phyloP scores from a whole-genome alignment of 2,329 filamentous ascomycete species.

The Colletotrichum truncatum region DNA sequence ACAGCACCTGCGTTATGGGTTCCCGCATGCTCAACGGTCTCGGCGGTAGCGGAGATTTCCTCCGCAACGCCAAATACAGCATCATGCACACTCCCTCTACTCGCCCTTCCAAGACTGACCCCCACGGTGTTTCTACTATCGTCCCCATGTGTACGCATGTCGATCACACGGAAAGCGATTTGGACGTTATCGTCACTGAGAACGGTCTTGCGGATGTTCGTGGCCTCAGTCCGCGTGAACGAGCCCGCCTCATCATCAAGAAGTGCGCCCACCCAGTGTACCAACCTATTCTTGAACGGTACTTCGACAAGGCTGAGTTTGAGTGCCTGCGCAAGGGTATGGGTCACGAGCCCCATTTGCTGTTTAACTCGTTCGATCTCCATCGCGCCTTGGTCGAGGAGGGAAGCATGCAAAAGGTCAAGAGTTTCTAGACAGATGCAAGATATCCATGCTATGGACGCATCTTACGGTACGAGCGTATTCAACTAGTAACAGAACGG shows the following conservation, averaged over 20 bases:
- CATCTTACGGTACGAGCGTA: too few relatives aligned
- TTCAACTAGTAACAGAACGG: too few relatives aligned
- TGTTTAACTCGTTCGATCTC: slow-evolving; percentile 90
- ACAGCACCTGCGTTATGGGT: slow-evolving; percentile 90
- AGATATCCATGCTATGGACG: background rate
- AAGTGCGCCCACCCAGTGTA: slow-evolving; percentile 90
- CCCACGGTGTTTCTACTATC: slow-evolving; percentile 83
- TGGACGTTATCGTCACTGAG: slow-evolving; percentile 85
- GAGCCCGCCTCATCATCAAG: slow-evolving; percentile 85
- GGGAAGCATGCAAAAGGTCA: slow-evolving; percentile 86
- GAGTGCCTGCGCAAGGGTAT: slow-evolving; percentile 87
- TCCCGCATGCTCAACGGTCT: slow-evolving; percentile 88
- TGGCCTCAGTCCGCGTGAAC: slow-evolving; percentile 80
- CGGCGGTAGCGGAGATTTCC: slow-evolving; percentile 83
- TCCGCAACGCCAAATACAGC: slow-evolving; percentile 81
- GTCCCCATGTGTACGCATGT: slow-evolving; percentile 95
- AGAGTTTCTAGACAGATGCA: slow-evolving; percentile 59
- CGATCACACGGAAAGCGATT: slow-evolving; percentile 92
- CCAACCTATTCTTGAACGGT: slow-evolving; percentile 81
- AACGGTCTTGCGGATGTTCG: slow-evolving; percentile 85
- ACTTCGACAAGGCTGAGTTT: slow-evolving; percentile 86
- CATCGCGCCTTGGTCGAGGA: slow-evolving; percentile 84
- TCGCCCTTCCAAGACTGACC: slow-evolving; percentile 83
- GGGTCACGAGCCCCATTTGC: slow-evolving; percentile 89
- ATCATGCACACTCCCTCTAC: slow-evolving; percentile 94